Evolutionary conservation across 2,329 filamentous ascomycete genomes (phyloP), one percentile per base, ranked within the genome.

Genomic region (Apiospora koreana): DNA sequence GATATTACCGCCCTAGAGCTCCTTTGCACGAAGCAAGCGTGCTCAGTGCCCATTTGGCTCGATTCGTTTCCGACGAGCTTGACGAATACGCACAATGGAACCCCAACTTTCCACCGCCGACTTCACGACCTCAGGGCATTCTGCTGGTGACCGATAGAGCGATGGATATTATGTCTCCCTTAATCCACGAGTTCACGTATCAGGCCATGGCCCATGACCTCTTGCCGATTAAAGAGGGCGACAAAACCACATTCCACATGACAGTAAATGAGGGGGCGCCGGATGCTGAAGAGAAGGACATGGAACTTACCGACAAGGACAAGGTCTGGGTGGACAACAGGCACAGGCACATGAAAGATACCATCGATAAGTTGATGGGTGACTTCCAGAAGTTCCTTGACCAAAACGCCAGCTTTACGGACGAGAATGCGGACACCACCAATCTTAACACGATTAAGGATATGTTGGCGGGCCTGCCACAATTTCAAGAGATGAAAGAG

Each of bases 131-230:
- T 8, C 92, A 93, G 73, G 94, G 94, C 48, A 89, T 94, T 0
- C 87, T 99, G 0, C 85, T 97, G 76, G 92, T 99, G 72, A 93
- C 94, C 1, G 96, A 98, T 80, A 89, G 96, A 72, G 94, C 94
- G 9, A 96, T 99, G 92, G 96, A 99, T 80, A 82, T 98, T 3
- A 90, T 92, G 83, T 91, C 95, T 0, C 96, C 96, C 1, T 83
- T 98, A 14, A 79, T 98, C 4, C 96, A 99, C 81, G 96, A 99
- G 77, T 98, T 99, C 79, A 98, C 96, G 16, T 99, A 98, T 80
- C 96, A 99, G 81, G 94, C 96, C 67, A 98, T 99, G 95, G 95
- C 94, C 3, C 94, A 98, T 80, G 96, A 99, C 79, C 85, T 99
- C 10, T 84, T 99, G 41, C 92, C 93, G 0, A 94, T 99, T 77